Conservation (phyloP, 192 early-diverging fungal genomes). For the Radiomyces spectabilis region DNA sequence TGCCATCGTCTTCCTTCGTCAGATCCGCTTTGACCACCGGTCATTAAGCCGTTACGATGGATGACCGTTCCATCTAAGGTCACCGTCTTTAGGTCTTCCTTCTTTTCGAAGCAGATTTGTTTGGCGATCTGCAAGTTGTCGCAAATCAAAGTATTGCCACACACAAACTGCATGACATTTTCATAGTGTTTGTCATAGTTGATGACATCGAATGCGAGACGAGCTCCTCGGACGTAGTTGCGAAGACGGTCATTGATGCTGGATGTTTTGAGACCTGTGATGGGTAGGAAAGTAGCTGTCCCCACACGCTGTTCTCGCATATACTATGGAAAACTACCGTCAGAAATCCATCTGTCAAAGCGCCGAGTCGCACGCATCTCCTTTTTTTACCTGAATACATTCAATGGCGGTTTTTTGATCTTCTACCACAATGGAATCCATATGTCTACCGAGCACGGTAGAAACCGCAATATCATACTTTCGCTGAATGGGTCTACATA, state of each 20-base stretch:
- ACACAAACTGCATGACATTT: slow-evolving; percentile 81
- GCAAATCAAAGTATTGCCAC: slow-evolving; percentile 88
- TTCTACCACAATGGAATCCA: slow-evolving; percentile 95
- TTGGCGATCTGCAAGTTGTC: slow-evolving; percentile 82
- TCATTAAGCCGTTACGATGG: slow-evolving; percentile 95
- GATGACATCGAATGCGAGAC: slow-evolving; percentile 90
- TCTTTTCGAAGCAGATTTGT: slow-evolving; percentile 76
- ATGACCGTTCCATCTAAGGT: slow-evolving; percentile 91
- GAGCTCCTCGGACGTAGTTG: slow-evolving; percentile 69
- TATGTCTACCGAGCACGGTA: slow-evolving; percentile 80
- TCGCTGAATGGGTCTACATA: slow-evolving; percentile 88
- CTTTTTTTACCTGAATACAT: slow-evolving; percentile 74
- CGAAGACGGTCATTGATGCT: slow-evolving; percentile 78
- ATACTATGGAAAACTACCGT: slow-evolving; percentile 42
- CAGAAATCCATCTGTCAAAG: no score
- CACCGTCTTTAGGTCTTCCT: slow-evolving; percentile 84
- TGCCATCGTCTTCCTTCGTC: slow-evolving; percentile 69
- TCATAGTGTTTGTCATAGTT: slow-evolving; percentile 74
- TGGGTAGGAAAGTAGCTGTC: slow-evolving; percentile 89
- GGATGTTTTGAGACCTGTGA: slow-evolving; percentile 72
- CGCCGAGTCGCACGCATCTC: no score
- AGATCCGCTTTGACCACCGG: slow-evolving; percentile 60
- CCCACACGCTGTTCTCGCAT: slow-evolving; percentile 89
- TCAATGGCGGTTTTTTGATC: slow-evolving; percentile 87
- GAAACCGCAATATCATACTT: slow-evolving; percentile 86